These are phyloP conservation scores for Neocucurbitaria cava DNA, from an alignment of 2,329 filamentous ascomycete genomes.

Conservation along the genomic window DNA sequence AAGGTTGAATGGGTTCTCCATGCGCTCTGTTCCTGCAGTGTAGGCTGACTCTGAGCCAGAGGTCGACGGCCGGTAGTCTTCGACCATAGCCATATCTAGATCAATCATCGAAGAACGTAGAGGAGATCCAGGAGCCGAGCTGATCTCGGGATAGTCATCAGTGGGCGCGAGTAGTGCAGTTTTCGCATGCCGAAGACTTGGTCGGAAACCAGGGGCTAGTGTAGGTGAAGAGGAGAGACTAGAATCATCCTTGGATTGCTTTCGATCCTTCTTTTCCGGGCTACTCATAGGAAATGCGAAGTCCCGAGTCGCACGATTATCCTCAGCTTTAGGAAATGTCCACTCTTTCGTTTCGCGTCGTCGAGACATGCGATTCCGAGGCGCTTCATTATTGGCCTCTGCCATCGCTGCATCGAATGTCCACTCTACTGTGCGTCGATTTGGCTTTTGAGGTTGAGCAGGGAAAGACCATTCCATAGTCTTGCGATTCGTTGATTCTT, in stretches of 20 bases:
- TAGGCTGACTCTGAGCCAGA: constrained; percentile 48
- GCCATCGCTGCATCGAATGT: constrained; percentile 56
- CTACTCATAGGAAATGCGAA: constrained; percentile 45
- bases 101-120: constrained; percentile 55
- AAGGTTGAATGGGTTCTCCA: constrained; percentile 58
- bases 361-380: constrained; percentile 39
- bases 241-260: constrained; percentile 18
- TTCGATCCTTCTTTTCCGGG: constrained; percentile 21
- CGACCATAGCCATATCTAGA: constrained; percentile 48
- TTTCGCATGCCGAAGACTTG: constrained; percentile 49
- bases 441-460: constrained; percentile 40
- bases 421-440: constrained; percentile 56
- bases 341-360: constrained; percentile 45
- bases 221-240: constrained; percentile 32
- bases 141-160: constrained; percentile 48
- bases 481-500: constrained; percentile 43
- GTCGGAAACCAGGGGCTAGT: constrained; percentile 46
- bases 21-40: constrained; percentile 48
- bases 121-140: constrained; percentile 43
- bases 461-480: constrained; percentile 64
- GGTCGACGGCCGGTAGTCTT: constrained; percentile 54
- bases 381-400: constrained; percentile 43
- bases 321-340: constrained; percentile 30
- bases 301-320: constrained; percentile 44
- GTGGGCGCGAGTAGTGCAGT: constrained; percentile 51